A percentile compares a stretch with the other conserved stretches of the same genome.
Conservation (phyloP, 331 rosid species). For the Rhamnella rubrinervis region DNA sequence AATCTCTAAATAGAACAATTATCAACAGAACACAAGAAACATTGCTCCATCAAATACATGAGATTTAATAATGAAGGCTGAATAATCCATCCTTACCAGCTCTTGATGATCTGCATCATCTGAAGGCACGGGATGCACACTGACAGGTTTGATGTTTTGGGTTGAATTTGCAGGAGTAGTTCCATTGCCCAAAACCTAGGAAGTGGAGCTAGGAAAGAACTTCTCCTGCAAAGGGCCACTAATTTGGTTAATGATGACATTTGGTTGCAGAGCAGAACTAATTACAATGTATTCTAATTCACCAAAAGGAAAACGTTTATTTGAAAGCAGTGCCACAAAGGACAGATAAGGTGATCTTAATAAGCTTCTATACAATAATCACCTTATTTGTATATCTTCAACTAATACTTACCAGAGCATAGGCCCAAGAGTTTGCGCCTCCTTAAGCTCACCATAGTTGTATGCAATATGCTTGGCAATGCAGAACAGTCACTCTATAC, state of each 20-base stretch:
- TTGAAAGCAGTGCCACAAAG: not conserved
- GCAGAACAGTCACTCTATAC: conserved; percentile 11
- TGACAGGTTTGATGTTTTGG: conserved; percentile 33
- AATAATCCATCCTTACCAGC: conserved; percentile 42
- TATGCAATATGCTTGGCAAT: conserved; percentile 27
- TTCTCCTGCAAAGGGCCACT: conserved; percentile 44
- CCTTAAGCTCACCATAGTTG: conserved; percentile 91
- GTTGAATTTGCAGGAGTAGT: conserved; percentile 34
- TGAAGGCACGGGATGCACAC: conserved; percentile 50
- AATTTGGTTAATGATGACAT: conserved; percentile 19
- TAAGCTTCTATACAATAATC: not conserved
- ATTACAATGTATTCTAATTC: conserved; percentile 10
- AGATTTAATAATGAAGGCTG: conserved; percentile 1
- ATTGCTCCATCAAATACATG: not conserved
- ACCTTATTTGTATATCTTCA: conserved; percentile 7
- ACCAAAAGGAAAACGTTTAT: not conserved
- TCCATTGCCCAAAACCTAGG: conserved; percentile 48
- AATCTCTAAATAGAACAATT: not conserved
- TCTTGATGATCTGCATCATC: conserved; percentile 37
- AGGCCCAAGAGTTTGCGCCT: conserved; percentile 94
- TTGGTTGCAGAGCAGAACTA: conserved; percentile 3
- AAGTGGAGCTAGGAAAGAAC: conserved; percentile 54
- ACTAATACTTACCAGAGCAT: conserved; percentile 63
- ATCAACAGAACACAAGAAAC: not conserved
- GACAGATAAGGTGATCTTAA: not conserved